Evolutionary conservation across 2,329 filamentous ascomycete genomes (phyloP), one percentile per base, ranked within the genome.

Genomic region (Dothidotthia symphoricarpi): DNA sequence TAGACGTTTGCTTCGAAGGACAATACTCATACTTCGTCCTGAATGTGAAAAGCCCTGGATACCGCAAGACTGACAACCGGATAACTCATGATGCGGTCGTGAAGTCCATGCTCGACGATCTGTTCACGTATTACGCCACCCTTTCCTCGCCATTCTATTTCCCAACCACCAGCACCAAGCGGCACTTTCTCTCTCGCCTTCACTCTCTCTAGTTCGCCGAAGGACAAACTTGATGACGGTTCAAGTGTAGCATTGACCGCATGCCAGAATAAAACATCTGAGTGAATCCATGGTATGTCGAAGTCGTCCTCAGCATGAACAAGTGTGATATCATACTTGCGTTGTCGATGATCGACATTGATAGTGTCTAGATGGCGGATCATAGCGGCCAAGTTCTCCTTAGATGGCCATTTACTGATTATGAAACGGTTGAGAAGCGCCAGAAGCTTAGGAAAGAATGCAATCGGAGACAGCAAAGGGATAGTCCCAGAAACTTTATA

Each of bases 61-160:
- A 80, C 66, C 2, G 77, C 77, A 40, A 76, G 51, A 27, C 71
- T 75, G 0, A 79, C 69, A 4, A 77, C 65, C 1, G 76, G 75
- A 55, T 79, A 76, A 3, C 73, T 73, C 78, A 81, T 81, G 32
- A 79, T 72, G 24, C 71, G 67, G 59, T 82, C 78, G 38, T 82
- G 78, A 12, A 79, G 54, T 0, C 78, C 78, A 47, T 74, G 72
- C 55, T 76, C 77, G 4, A 77, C 41, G 6, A 82, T 75, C 34
- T 80, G 69, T 50, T 80, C 71, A 35, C 73, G 63, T n/a, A 82
- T 66, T 0, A 74, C 37, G 1, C 78, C 78, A 22, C 67, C 67
- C 8, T 58, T 43, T 0, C 73, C 75, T 30, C 48, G 55, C 67
- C 73, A 73, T 34, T 76, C 71, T 31, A 76, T 67, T 8, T 70